phyloP scores from a whole-genome alignment of 805 yeast genomes.

The Candida wancherniae region DNA sequence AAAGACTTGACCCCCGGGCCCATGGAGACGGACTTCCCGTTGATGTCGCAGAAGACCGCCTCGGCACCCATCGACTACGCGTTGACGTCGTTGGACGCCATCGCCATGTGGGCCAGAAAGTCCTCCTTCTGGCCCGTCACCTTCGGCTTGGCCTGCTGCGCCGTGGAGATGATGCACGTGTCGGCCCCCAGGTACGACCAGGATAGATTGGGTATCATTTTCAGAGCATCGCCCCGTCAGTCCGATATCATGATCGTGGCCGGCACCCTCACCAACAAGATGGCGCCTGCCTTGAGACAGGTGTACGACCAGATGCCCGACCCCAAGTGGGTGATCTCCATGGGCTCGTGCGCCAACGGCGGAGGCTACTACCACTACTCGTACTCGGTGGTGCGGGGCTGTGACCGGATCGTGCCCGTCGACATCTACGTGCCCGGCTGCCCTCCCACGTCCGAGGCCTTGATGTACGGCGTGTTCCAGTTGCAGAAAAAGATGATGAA shows the following conservation, averaged over 20 bases:
- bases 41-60: conserved; percentile 57
- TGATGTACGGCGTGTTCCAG: conserved; percentile 86
- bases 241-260: conserved; percentile 91
- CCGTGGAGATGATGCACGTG: conserved; percentile 93
- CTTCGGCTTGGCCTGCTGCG: conserved; percentile 89
- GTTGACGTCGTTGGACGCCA: conserved; percentile 72
- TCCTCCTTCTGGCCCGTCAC: conserved; percentile 93
- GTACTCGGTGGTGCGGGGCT: conserved; percentile 84
- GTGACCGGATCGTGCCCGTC: conserved; percentile 83
- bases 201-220: conserved; percentile 86
- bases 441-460: conserved; percentile 88
- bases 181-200: conserved; percentile 90
- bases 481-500: conserved; percentile 86
- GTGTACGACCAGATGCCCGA: conserved; percentile 94
- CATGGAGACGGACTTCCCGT: conserved; percentile 65
- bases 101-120: conserved; percentile 88
- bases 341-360: conserved; percentile 94
- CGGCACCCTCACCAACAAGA: conserved; percentile 84
- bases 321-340: conserved; percentile 90
- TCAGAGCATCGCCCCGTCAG: conserved; percentile 92
- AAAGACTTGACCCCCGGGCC: conserved; percentile 46
- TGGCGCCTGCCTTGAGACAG: conserved; percentile 92
- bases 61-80: conserved; percentile 69
- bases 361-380: conserved; percentile 92
- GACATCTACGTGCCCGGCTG: conserved; percentile 91